Evolutionary conservation across 2,329 filamentous ascomycete species (phyloP).

Genomic region (Cryoendolithus antarcticus): DNA sequence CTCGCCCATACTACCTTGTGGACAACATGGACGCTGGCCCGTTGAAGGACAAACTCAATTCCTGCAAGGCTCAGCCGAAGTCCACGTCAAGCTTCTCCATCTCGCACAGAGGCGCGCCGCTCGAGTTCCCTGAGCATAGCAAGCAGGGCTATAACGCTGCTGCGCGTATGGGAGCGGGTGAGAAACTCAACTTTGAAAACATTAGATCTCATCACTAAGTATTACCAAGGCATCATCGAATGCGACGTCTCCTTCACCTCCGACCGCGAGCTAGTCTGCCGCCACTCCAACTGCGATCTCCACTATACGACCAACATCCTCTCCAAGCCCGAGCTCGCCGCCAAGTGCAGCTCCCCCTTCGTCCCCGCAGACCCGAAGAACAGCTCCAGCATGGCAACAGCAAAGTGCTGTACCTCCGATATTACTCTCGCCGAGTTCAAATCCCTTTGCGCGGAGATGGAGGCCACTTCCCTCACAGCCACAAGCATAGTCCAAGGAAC

Average conservation of each 20-base stretch:
- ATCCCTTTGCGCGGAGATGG: slow-evolving; percentile 59
- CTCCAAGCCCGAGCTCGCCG: slow-evolving; percentile 46
- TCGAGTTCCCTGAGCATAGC: slow-evolving; percentile 55
- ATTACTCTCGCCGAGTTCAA: slow-evolving; percentile 57
- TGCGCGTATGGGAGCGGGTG: slow-evolving; percentile 53
- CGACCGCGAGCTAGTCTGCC: slow-evolving; percentile 54
- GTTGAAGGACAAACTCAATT: slow-evolving; percentile 47
- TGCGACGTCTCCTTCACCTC: slow-evolving; percentile 57
- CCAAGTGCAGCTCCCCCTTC: slow-evolving; percentile 53
- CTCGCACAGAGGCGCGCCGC: slow-evolving; percentile 48
- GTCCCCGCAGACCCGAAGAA: slow-evolving; percentile 27
- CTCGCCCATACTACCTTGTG: slow-evolving; percentile 52
- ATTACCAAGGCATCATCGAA: slow-evolving; percentile 38
- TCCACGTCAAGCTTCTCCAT: slow-evolving; percentile 45
- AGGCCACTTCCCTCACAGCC: slow-evolving; percentile 47
- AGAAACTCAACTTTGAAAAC: background rate
- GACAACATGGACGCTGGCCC: slow-evolving; percentile 48
- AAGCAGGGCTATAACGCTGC: slow-evolving; percentile 48
- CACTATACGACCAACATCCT: slow-evolving; percentile 60
- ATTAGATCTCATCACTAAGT: background rate
- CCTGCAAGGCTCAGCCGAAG: slow-evolving; percentile 45
- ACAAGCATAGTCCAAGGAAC: slow-evolving; percentile 47
- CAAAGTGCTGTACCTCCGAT: slow-evolving; percentile 60
- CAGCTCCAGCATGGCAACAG: slow-evolving; percentile 38
- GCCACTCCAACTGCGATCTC: slow-evolving; percentile 55